phyloP scores from a whole-genome alignment of 768 basidiomycete genomes.

The Trametes sanguinea region DNA sequence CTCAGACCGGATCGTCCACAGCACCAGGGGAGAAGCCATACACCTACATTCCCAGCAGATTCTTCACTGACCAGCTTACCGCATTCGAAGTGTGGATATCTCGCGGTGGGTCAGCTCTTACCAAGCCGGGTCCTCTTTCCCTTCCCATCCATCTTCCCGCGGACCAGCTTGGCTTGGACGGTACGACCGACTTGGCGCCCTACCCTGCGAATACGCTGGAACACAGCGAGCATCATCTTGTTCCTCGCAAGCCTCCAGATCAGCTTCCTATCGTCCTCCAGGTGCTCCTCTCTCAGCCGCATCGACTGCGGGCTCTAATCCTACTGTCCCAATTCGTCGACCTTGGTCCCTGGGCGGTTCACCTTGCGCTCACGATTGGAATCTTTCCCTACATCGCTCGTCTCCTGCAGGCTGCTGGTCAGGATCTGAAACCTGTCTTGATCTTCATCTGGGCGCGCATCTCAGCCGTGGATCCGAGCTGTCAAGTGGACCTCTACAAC shows the following conservation, averaged over 20 bases:
- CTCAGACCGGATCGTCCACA: constrained; percentile 9
- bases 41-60: constrained; percentile 81
- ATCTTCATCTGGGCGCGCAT: constrained; percentile 99
- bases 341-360: constrained; percentile 97
- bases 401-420: constrained; percentile 90
- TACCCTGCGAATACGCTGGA: constrained; percentile 23
- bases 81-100: constrained; percentile 99
- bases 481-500: constrained; percentile 86
- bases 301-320: constrained; percentile 92
- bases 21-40: constrained; percentile 50
- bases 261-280: constrained; percentile 98
- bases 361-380: constrained; percentile 92
- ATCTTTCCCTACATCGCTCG: constrained; percentile 99
- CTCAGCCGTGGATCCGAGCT: constrained; percentile 91
- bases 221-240: constrained; percentile 51
- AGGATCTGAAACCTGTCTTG: constrained; percentile 93
- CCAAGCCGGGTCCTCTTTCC: constrained; percentile 73
- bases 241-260: constrained; percentile 90
- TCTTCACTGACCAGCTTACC: constrained; percentile 94
- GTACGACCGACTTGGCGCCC: background rate
- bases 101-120: constrained; percentile 84
- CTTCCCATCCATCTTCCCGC: constrained; percentile 44
- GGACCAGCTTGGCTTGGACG: constrained; percentile 10
- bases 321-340: constrained; percentile 97
- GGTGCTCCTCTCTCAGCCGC: constrained; percentile 93